phyloP scores from a whole-genome alignment of 2,329 filamentous ascomycete genomes.

The Diaporthe helianthi region DNA sequence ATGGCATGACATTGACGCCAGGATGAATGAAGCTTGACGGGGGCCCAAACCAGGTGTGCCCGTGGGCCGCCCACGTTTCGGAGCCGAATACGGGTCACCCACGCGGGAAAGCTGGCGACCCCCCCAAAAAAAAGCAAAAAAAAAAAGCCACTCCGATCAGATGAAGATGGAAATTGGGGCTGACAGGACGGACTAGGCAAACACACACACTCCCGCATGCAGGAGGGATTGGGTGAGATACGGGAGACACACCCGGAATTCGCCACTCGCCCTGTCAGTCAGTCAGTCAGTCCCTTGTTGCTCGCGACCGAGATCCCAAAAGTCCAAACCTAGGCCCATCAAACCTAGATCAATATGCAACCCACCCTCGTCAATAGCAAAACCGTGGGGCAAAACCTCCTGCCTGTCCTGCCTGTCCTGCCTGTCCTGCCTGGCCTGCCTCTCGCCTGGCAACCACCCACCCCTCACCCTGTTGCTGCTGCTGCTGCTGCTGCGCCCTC shows the following conservation, averaged over 20 bases:
- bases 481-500: no score
- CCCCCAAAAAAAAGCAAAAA: no score
- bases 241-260: constrained; percentile 3
- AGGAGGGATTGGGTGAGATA: not conserved
- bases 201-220: not conserved
- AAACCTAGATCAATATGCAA: not conserved
- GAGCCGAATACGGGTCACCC: not conserved
- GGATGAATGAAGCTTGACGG: not conserved
- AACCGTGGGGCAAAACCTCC: constrained; percentile 10
- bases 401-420: no score
- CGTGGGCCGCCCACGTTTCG: constrained; percentile 10
- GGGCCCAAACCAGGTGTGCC: not conserved
- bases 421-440: not conserved
- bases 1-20: constrained; percentile 5
- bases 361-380: not conserved
- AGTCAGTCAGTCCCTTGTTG: not conserved
- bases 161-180: not conserved
- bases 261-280: not conserved
- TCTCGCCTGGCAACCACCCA: not conserved
- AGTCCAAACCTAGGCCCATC: not conserved
- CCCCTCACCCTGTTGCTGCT: not conserved
- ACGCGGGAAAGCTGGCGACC: constrained; percentile 1
- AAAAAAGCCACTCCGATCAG: not conserved
- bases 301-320: constrained; percentile 22
- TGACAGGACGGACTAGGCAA: not conserved